Conservation (phyloP, 2,329 filamentous ascomycete species). For the Mycogone perniciosa region DNA sequence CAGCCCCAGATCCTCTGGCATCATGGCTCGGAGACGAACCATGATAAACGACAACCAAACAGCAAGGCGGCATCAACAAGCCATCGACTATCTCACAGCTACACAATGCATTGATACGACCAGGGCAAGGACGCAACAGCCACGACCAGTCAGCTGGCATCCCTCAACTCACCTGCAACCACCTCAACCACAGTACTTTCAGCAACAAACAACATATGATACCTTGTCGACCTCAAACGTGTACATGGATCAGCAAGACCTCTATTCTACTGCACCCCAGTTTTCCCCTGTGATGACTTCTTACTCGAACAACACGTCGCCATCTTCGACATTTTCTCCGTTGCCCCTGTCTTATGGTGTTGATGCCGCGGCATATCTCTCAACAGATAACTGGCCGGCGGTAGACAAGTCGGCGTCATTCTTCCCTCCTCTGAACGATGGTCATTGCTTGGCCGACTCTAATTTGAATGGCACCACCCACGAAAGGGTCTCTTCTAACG, state of each 20-base stretch:
- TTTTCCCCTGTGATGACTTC: slow-evolving; percentile 47
- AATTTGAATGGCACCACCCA: slow-evolving; percentile 14
- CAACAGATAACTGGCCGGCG: slow-evolving; percentile 33
- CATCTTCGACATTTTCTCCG: slow-evolving; percentile 48
- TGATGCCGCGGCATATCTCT: slow-evolving; percentile 34
- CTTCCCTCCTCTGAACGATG: slow-evolving; percentile 20
- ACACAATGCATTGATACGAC: slow-evolving; percentile 5
- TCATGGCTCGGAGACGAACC: slow-evolving; percentile 49
- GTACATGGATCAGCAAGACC: slow-evolving; percentile 36
- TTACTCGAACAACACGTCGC: slow-evolving; percentile 55
- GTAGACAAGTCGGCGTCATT: slow-evolving; percentile 24
- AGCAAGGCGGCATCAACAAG: slow-evolving; percentile 41
- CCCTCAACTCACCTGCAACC: slow-evolving; percentile 49
- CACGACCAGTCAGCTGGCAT: slow-evolving; percentile 70
- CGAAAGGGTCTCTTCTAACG: slow-evolving; percentile 15
- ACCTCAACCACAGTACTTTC: slow-evolving; percentile 33
- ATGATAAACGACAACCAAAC: slow-evolving; percentile 45
- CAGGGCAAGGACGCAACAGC: slow-evolving; percentile 26
- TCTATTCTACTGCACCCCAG: slow-evolving; percentile 35
- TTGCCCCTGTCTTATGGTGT: slow-evolving; percentile 40
- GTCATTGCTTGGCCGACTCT: slow-evolving; percentile 23
- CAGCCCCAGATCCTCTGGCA: slow-evolving; percentile 53
- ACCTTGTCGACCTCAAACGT: slow-evolving; percentile 31
- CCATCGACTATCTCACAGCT: slow-evolving; percentile 30
- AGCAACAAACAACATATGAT: slow-evolving; percentile 33